phyloP scores from a whole-genome alignment of 2,329 filamentous ascomycete species.

The Monosporascus sp. region DNA sequence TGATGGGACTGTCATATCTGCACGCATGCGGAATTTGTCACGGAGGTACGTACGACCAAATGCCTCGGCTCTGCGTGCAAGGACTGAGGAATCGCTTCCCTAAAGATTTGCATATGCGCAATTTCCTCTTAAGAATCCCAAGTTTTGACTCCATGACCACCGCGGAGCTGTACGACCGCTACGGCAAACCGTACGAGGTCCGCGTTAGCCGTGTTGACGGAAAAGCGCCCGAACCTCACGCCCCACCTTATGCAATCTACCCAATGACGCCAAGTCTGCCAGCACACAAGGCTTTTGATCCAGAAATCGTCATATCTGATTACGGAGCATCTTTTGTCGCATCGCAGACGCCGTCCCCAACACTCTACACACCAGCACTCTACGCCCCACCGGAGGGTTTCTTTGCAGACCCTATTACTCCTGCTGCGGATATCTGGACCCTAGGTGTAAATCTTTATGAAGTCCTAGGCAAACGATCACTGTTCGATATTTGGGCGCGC shows the following conservation, averaged over 20 bases:
- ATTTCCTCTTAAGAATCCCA: constrained; percentile 7
- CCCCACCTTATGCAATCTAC: constrained; percentile 14
- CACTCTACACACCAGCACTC: constrained; percentile 13
- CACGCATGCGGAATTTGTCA: constrained; percentile 12
- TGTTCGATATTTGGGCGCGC: constrained; percentile 15
- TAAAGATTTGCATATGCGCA: background rate
- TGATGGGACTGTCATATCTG: constrained; percentile 6
- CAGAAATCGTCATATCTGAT: constrained; percentile 12
- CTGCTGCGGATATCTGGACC: constrained; percentile 18
- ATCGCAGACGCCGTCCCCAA: constrained; percentile 5
- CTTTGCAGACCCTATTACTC: constrained; percentile 15
- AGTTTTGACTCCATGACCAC: constrained; percentile 5
- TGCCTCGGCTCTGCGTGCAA: background rate
- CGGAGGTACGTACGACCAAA: constrained; percentile 8
- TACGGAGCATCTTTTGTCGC: constrained; percentile 18
- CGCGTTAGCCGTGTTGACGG: constrained; percentile 11
- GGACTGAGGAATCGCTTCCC: background rate
- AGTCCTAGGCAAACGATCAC: constrained; percentile 13
- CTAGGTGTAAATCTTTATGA: constrained; percentile 19
- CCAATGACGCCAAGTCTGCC: constrained; percentile 12
- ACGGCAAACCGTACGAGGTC: constrained; percentile 5
- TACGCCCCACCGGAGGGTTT: constrained; percentile 18
- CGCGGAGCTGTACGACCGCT: constrained; percentile 7
- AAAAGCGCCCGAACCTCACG: constrained; percentile 9
- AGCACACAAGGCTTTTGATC: constrained; percentile 6